Evolutionary conservation across 108 stramenopile species (phyloP).

Genomic region (Pseudonitzschia multistriata): DNA sequence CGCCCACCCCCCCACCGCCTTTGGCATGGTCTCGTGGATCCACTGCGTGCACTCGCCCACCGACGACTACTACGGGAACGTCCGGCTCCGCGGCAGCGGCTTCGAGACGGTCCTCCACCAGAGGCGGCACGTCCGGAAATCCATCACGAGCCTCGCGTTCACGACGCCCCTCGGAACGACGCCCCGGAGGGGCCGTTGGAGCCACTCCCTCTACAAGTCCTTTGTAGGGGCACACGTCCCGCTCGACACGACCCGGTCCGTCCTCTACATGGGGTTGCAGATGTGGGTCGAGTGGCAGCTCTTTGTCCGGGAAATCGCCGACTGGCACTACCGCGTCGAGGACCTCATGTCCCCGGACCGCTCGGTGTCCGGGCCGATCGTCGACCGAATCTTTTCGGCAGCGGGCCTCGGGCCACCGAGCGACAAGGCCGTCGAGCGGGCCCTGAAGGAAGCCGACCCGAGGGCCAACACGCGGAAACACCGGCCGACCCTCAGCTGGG

Average conservation of each 20-base stretch:
- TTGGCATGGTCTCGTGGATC: constrained; percentile 10
- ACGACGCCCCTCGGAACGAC: background rate
- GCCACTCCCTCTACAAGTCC: background rate
- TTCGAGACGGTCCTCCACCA: background rate
- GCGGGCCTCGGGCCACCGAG: background rate
- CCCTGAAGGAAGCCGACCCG: background rate
- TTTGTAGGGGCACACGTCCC: background rate
- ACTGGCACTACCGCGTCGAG: background rate
- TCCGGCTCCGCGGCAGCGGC: background rate
- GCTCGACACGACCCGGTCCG: background rate
- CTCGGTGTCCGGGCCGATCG: background rate
- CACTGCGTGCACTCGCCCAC: background rate
- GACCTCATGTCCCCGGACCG: background rate
- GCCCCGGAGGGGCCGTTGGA: background rate
- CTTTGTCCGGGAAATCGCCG: background rate
- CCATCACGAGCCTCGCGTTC: background rate
- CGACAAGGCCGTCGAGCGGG: background rate
- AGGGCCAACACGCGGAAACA: background rate
- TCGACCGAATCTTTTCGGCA: background rate
- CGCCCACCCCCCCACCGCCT: background rate
- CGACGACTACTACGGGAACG: background rate
- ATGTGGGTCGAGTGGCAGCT: background rate
- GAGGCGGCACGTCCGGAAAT: background rate
- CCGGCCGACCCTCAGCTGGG: background rate
- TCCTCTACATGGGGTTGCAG: background rate